phyloP scores from a whole-genome alignment of 768 basidiomycete species.

The Mycena olivaceomarginata region DNA sequence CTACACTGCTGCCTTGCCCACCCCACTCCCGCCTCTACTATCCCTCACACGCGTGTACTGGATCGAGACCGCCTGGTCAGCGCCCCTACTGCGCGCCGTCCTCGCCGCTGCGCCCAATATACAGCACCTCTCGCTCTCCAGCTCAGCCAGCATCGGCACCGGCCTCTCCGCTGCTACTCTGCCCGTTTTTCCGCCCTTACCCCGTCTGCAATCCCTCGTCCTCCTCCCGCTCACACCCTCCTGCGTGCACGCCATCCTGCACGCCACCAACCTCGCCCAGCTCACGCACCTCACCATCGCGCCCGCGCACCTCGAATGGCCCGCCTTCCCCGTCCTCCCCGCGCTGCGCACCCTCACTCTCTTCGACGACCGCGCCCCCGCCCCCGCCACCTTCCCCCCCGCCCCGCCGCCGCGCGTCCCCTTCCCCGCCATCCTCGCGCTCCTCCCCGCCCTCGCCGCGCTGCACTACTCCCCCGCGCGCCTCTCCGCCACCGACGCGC shows the following conservation, averaged over 20 bases:
- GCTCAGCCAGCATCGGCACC: neutral
- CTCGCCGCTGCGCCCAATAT: constrained; percentile 33
- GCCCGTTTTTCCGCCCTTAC: neutral
- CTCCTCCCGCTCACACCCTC: neutral
- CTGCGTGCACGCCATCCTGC: neutral
- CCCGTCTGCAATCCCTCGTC: neutral
- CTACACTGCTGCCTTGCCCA: neutral
- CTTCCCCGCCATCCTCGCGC: constrained; percentile 11
- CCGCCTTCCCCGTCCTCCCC: constrained; percentile 4
- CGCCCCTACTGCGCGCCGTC: constrained; percentile 4
- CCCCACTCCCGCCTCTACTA: neutral
- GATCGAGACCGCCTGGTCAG: constrained; percentile 13
- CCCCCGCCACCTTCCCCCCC: neutral
- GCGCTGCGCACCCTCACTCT: neutral
- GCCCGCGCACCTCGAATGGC: neutral
- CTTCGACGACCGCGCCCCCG: neutral
- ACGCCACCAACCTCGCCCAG: neutral
- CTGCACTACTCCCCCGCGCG: neutral
- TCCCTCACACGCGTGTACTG: constrained; percentile 31
- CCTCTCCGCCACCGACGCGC: no score
- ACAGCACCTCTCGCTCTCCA: constrained; percentile 18
- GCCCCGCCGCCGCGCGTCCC: neutral
- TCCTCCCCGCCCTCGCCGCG: neutral
- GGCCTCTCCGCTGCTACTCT: neutral
- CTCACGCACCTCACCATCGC: constrained; percentile 16